A percentile compares a stretch with the other conserved stretches of the same genome.
Conservation (phyloP, 331 rosid species). For the Pyrus hybrid region DNA sequence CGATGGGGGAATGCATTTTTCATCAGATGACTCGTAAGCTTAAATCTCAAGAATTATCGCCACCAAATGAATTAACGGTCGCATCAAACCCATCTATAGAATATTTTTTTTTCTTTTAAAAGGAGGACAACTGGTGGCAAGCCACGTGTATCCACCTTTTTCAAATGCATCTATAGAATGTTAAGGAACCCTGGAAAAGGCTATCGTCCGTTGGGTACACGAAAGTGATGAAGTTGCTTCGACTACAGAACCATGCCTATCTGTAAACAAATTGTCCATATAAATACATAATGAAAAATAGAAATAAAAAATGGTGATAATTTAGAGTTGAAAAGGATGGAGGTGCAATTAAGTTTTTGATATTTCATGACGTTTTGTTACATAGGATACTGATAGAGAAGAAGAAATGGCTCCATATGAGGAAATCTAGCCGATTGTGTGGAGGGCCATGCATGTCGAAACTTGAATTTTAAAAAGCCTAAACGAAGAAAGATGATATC, state of each 20-base stretch:
- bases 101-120: too few species aligned
- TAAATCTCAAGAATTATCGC: background rate
- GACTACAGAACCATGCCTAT: background rate
- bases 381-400: background rate
- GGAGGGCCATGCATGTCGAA: background rate
- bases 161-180: background rate
- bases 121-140: too few species aligned
- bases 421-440: background rate
- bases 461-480: too few species aligned
- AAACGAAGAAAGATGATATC: too few species aligned
- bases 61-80: background rate
- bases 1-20: too few species aligned
- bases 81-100: too few species aligned
- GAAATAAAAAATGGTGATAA: background rate
- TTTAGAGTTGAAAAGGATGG: background rate
- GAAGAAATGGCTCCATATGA: background rate
- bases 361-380: background rate
- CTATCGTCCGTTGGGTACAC: background rate
- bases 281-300: background rate
- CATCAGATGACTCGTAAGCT: background rate
- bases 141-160: accelerated
- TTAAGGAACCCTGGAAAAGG: background rate
- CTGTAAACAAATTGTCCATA: background rate
- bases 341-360: background rate
- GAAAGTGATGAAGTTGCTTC: background rate